Conservation (phyloP, 306 rosid species). For the Argentina anserina region DNA sequence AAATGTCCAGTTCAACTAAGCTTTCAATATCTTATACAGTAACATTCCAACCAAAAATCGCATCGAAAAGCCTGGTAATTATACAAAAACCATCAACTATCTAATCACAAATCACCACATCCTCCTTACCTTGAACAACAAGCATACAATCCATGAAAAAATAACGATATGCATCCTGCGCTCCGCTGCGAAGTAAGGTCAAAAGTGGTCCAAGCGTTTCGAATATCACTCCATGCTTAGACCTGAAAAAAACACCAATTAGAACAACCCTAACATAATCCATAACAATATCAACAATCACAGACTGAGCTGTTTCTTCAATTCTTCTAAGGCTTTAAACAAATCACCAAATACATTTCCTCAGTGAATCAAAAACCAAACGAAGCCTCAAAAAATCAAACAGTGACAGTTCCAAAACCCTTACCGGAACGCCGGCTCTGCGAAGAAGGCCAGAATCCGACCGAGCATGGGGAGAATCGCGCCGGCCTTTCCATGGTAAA, state of each 20-base stretch:
- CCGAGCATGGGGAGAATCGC: conserved; percentile 60
- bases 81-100: not conserved
- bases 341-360: not conserved
- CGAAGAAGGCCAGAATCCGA: conserved; percentile 73
- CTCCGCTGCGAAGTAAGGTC: conserved; percentile 69
- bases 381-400: not conserved
- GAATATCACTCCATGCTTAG: conserved; percentile 65
- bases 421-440: conserved; percentile 61
- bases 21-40: not conserved
- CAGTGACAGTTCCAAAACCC: not conserved
- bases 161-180: conserved; percentile 60
- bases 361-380: not conserved
- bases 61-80: not conserved
- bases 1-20: not conserved
- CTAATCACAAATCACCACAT: not conserved
- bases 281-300: not conserved
- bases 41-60: not conserved
- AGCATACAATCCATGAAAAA: conserved; percentile 68
- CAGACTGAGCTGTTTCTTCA: not conserved
- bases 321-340: not conserved
- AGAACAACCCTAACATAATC: not conserved
- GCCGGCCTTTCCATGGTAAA: conserved; percentile 57
- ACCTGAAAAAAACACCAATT: conserved; percentile 38
- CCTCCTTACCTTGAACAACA: conserved; percentile 59
- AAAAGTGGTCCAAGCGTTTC: conserved; percentile 71